Evolutionary conservation across 129 eudicot genomes (phyloP).

Genomic region (Flaveria robusta): DNA sequence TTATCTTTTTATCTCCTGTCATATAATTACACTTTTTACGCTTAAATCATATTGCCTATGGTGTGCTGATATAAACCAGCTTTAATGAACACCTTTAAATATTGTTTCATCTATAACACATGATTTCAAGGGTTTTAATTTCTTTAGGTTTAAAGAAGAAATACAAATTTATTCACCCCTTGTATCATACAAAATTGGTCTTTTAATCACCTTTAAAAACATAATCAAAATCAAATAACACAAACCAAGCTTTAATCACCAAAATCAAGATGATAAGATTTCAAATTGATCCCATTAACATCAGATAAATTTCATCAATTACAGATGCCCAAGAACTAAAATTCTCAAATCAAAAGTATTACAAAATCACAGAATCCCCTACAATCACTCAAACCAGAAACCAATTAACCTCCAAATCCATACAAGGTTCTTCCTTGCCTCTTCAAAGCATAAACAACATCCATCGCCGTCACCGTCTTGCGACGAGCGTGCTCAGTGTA

Average conservation of each 20-base stretch:
- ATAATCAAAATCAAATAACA: not conserved
- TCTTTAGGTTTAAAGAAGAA: too few species aligned
- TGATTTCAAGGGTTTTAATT: too few species aligned
- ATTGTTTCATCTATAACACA: too few species aligned
- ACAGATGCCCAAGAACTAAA: not conserved
- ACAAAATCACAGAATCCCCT: not conserved
- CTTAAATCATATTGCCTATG: too few species aligned
- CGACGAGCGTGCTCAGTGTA: constrained; percentile 34
- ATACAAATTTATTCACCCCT: too few species aligned
- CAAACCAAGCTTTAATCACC: not conserved
- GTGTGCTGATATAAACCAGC: too few species aligned
- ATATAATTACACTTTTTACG: too few species aligned
- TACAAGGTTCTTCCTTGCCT: constrained; percentile 28
- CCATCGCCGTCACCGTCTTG: constrained; percentile 33
- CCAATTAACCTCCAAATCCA: constrained; percentile 19
- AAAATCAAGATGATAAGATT: not conserved
- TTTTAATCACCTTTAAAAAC: not conserved
- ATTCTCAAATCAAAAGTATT: too few species aligned
- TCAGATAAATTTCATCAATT: not conserved
- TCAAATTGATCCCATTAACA: not conserved
- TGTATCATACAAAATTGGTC: too few species aligned
- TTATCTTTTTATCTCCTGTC: too few species aligned
- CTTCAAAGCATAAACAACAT: constrained; percentile 34
- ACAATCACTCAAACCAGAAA: not conserved
- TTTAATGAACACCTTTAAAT: too few species aligned